These are phyloP conservation scores for Chaetomiaceae sp. DNA, from an alignment of 2,329 filamentous ascomycete genomes.

Conservation along the genomic window DNA sequence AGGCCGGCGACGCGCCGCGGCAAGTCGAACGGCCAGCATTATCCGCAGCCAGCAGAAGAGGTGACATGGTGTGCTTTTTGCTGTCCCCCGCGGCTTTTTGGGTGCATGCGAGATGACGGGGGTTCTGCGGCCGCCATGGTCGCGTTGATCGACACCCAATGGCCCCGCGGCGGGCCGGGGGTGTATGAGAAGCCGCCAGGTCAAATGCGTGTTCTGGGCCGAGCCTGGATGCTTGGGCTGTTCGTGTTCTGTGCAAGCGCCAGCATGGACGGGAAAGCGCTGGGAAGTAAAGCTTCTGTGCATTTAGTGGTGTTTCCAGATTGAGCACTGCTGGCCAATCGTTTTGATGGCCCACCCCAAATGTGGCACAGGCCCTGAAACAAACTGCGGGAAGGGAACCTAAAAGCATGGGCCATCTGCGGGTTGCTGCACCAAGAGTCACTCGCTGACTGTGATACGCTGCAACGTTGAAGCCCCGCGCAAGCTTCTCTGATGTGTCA, in stretches of 20 bases:
- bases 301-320: neutral
- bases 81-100: neutral
- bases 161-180: neutral
- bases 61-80: constrained; percentile 3
- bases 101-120: constrained; percentile 8
- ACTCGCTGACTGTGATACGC: too few relatives aligned
- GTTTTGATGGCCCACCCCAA: too few relatives aligned
- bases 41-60: neutral
- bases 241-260: constrained; percentile 5
- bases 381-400: too few relatives aligned
- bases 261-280: neutral
- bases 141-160: constrained; percentile 10
- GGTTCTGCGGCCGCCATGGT: constrained; percentile 3
- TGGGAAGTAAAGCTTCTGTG: neutral
- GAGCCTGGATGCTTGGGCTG: neutral
- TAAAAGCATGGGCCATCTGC: too few relatives aligned
- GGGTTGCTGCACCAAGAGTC: too few relatives aligned
- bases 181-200: neutral
- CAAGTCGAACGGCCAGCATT: constrained; percentile 12
- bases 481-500: too few relatives aligned
- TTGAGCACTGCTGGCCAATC: neutral
- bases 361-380: neutral
- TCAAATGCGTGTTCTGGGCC: neutral
- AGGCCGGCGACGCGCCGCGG: neutral
- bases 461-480: too few relatives aligned